Evolutionary conservation across 139 green algal genomes (phyloP), one percentile per base, ranked within the genome.

Genomic region (Tetradesmus lagerheimii): DNA sequence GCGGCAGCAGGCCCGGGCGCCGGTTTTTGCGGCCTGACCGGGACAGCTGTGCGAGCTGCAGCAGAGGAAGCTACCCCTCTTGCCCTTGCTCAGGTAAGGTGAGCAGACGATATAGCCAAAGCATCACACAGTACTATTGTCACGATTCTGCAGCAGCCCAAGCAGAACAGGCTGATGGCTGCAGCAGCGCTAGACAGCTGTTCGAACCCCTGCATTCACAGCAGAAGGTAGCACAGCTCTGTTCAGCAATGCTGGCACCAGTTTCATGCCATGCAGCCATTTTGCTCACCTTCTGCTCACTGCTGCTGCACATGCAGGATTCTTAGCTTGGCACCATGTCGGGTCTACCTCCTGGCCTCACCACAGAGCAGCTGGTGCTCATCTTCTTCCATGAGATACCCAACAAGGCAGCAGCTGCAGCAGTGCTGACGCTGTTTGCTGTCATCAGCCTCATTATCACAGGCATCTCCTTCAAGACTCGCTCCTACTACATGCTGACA

Each of bases 401-500:
- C 35, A 75, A 39, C 11, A 25, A 34, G 25, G 76, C 25, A 38
- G 38, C 86, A 14, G 76, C 76, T 34, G 16, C 31, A n/a, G 50
- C 47, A 12, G 86, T 77, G 16, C 47, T 85, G 11, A 23, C 41
- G n/a, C 86, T 90, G 23, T 90, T 80, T 62, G 15, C 64, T 6
- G n/a, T 53, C 20, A 43, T 39, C 57, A 66, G 77, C 14, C 1
- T 85, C 4, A 41, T 67, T 4, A 82, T 78, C 11, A 16, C 86
- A 2, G 23, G 27, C 9, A 35, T 90, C 31, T 90, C 86, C 8
- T 41, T 43, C 39, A 83, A n/a, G 2, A 89, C 90, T 1, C 62
- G 81, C 5, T 57, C 90, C 29, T 93, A 88, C 86, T 93, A 87
- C 57, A 93, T 93, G 90, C 38, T 79, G 14, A 77, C 50, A 4